Evolutionary conservation across 805 yeast genomes (phyloP).

Genomic region (Trichomonascus vanleenenianus): DNA sequence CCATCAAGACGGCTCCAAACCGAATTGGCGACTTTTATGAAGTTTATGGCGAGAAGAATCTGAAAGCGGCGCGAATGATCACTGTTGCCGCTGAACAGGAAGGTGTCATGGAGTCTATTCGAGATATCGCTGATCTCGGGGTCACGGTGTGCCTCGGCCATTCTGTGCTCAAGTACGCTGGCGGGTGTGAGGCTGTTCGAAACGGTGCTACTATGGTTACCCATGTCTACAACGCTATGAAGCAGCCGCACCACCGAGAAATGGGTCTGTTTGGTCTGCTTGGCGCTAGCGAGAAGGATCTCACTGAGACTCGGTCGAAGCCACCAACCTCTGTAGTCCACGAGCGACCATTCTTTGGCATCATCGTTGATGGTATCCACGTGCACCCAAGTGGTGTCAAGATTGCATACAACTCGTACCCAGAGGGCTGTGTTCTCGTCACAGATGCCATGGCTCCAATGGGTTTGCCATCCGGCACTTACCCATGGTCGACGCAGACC

Average conservation of each 20-base stretch:
- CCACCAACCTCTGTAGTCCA: background rate
- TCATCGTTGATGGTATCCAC: constrained; percentile 53
- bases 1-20: constrained; percentile 37
- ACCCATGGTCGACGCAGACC: constrained; percentile 42
- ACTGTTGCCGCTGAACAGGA: constrained; percentile 48
- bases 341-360: constrained; percentile 41
- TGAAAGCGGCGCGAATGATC: constrained; percentile 30
- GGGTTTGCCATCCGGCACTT: constrained; percentile 51
- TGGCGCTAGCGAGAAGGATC: constrained; percentile 26
- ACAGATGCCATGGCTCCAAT: constrained; percentile 54
- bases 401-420: constrained; percentile 43
- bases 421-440: constrained; percentile 47
- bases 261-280: constrained; percentile 49
- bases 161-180: constrained; percentile 32
- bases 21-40: constrained; percentile 24
- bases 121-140: constrained; percentile 29
- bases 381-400: constrained; percentile 47
- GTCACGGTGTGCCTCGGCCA: constrained; percentile 42
- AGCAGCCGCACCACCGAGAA: constrained; percentile 49
- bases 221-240: constrained; percentile 57
- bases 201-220: constrained; percentile 55
- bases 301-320: constrained; percentile 3
- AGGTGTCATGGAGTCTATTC: constrained; percentile 39
- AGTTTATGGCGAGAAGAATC: constrained; percentile 37
- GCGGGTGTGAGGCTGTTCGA: constrained; percentile 35